Evolutionary conservation across 805 yeast genomes (phyloP).

Genomic region (Metschnikowia colocasiae): DNA sequence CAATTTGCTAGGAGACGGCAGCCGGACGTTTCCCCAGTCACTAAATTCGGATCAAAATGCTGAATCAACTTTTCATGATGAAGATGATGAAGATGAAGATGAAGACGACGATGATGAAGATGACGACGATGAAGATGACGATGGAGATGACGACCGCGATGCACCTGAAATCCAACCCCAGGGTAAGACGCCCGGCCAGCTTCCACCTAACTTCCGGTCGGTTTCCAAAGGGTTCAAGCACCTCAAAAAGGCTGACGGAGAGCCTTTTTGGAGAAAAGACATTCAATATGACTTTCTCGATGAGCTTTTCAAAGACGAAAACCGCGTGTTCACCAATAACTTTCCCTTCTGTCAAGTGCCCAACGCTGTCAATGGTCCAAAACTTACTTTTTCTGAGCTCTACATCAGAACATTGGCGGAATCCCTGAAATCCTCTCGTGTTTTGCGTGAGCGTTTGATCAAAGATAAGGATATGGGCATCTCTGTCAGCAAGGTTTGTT

Average conservation of each 20-base stretch:
- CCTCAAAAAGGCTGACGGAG: conserved; percentile 87
- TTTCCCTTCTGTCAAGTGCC: conserved; percentile 42
- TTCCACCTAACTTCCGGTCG: conserved; percentile 15
- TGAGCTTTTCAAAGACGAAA: conserved; percentile 58
- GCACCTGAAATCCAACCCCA: not conserved
- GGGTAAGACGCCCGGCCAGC: conserved; percentile 7
- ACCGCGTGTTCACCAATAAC: conserved; percentile 65
- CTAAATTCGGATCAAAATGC: not conserved
- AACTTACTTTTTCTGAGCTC: conserved; percentile 75
- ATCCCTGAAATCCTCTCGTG: conserved; percentile 77
- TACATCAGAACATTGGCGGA: conserved; percentile 80
- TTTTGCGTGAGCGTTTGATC: conserved; percentile 72
- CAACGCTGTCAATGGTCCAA: conserved; percentile 37
- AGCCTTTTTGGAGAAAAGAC: conserved; percentile 84
- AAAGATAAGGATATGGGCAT: conserved; percentile 59
- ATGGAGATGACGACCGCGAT: not conserved
- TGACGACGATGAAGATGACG: conserved; percentile 5
- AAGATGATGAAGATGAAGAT: not conserved
- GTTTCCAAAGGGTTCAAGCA: conserved; percentile 44
- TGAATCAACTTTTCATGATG: not conserved
- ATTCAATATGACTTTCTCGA: conserved; percentile 78
- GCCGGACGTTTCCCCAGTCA: not conserved
- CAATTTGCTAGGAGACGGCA: not conserved
- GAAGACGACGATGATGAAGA: conserved; percentile 3
- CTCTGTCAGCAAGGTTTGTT: conserved; percentile 75